Evolutionary conservation across 441 rosid species (phyloP).

Genomic region (Populus hybrid): DNA sequence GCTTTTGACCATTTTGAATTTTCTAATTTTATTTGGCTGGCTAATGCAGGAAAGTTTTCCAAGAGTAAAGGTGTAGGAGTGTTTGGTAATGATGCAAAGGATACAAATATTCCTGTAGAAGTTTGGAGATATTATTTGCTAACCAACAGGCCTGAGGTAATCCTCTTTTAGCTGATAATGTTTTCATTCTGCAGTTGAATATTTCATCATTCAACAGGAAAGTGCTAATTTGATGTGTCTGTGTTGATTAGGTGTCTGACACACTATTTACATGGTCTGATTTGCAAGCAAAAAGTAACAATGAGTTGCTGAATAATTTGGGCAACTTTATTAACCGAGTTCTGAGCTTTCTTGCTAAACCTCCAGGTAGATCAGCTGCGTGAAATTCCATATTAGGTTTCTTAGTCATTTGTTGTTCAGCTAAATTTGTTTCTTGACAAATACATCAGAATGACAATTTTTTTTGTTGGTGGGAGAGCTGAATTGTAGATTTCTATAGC

Average conservation of each 20-base stretch:
- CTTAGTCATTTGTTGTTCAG: background rate
- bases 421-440: constrained; percentile 1
- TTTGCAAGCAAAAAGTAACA: constrained; percentile 83
- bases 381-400: constrained; percentile 9
- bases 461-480: background rate
- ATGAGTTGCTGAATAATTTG: constrained; percentile 73
- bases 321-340: constrained; percentile 85
- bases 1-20: background rate
- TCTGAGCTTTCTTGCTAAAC: constrained; percentile 72
- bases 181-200: constrained; percentile 8
- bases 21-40: constrained; percentile 20
- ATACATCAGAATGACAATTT: background rate
- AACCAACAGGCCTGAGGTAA: constrained; percentile 93
- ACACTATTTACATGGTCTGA: constrained; percentile 78
- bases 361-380: constrained; percentile 50
- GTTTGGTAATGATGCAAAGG: constrained; percentile 89
- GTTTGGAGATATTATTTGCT: constrained; percentile 94
- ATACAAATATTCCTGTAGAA: constrained; percentile 82
- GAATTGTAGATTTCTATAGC: background rate
- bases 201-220: background rate
- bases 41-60: constrained; percentile 76
- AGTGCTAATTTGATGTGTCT: constrained; percentile 17
- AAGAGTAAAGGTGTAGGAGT: constrained; percentile 93
- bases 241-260: constrained; percentile 58
- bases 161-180: constrained; percentile 6